Conservation (phyloP, 2,329 filamentous ascomycete species). For the Keithomyces neogunnii region DNA sequence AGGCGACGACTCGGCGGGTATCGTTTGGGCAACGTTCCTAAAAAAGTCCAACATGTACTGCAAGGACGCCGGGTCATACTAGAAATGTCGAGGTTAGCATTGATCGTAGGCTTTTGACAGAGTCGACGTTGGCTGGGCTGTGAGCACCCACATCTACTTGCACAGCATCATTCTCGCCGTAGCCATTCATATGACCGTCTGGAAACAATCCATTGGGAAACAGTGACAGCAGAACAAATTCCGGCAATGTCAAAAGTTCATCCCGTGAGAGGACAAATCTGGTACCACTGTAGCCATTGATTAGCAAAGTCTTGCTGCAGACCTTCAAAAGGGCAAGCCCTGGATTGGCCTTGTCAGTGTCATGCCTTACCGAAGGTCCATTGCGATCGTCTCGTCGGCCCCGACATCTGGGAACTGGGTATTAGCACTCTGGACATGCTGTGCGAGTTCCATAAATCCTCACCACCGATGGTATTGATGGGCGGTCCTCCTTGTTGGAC, state of each 20-base stretch:
- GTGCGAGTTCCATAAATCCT: constrained; percentile 13
- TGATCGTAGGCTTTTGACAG: not conserved
- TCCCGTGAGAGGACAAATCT: constrained; percentile 91
- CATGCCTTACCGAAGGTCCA: constrained; percentile 74
- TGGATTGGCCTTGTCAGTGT: not conserved
- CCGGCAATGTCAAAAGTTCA: constrained; percentile 87
- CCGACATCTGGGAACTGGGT: constrained; percentile 52
- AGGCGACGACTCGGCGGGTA: constrained; percentile 66
- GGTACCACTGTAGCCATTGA: constrained; percentile 57
- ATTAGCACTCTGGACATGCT: not conserved
- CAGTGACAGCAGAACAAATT: constrained; percentile 94
- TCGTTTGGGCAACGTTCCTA: constrained; percentile 91
- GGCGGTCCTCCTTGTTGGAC: constrained; percentile 90
- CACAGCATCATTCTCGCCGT: constrained; percentile 87
- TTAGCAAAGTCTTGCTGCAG: constrained; percentile 14
- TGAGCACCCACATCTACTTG: constrained; percentile 82
- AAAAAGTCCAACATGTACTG: constrained; percentile 99
- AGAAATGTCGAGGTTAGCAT: constrained; percentile 10
- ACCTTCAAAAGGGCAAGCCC: not conserved
- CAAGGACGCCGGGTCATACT: constrained; percentile 95
- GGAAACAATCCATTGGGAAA: constrained; percentile 98
- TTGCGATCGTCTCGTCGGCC: constrained; percentile 86
- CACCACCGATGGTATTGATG: constrained; percentile 82
- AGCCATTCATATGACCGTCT: constrained; percentile 90
- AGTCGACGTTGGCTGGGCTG: not conserved